Conservation (phyloP, 768 basidiomycete genomes). For the Leccinum broughii region DNA sequence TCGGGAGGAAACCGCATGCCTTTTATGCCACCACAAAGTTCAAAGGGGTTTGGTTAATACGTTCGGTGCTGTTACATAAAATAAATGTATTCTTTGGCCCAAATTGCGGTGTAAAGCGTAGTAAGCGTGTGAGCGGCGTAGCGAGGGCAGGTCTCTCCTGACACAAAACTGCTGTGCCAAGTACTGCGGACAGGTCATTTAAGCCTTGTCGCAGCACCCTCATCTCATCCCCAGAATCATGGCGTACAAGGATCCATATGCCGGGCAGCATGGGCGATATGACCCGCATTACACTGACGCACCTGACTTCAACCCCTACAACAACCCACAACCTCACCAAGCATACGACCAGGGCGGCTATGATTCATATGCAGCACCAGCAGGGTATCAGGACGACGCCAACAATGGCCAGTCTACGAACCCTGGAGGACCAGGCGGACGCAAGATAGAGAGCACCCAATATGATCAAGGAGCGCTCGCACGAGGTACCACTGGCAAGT, state of each 20-base stretch:
- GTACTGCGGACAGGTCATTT: slow-evolving; percentile 7
- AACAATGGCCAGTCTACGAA: slow-evolving; percentile 19
- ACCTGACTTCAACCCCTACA: slow-evolving; percentile 49
- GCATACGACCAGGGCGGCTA: slow-evolving; percentile 53
- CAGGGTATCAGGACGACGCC: slow-evolving; percentile 42
- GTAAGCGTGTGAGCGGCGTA: slow-evolving; percentile 14
- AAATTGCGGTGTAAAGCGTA: background rate
- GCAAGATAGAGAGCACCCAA: slow-evolving; percentile 37
- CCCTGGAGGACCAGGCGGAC: slow-evolving; percentile 17
- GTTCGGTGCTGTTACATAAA: background rate
- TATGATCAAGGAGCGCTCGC: slow-evolving; percentile 47
- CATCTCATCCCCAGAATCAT: slow-evolving; percentile 13
- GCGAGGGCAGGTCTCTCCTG: background rate
- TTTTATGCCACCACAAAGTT: slow-evolving; percentile 45
- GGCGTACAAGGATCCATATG: slow-evolving; percentile 61
- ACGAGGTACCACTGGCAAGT: slow-evolving; percentile 31
- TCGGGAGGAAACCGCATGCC: slow-evolving; percentile 52
- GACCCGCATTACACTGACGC: slow-evolving; percentile 36
- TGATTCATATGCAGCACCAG: slow-evolving; percentile 26
- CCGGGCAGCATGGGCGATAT: slow-evolving; percentile 34
- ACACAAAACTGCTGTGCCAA: slow-evolving; percentile 6
- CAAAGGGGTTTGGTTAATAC: slow-evolving; percentile 34
- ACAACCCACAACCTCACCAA: slow-evolving; percentile 43
- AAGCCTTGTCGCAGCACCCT: slow-evolving; percentile 24
- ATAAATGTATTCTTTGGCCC: slow-evolving; percentile 3